These are phyloP conservation scores for Chaetomiaceae sp. DNA, from an alignment of 2,329 filamentous ascomycete genomes.

Conservation along the genomic window DNA sequence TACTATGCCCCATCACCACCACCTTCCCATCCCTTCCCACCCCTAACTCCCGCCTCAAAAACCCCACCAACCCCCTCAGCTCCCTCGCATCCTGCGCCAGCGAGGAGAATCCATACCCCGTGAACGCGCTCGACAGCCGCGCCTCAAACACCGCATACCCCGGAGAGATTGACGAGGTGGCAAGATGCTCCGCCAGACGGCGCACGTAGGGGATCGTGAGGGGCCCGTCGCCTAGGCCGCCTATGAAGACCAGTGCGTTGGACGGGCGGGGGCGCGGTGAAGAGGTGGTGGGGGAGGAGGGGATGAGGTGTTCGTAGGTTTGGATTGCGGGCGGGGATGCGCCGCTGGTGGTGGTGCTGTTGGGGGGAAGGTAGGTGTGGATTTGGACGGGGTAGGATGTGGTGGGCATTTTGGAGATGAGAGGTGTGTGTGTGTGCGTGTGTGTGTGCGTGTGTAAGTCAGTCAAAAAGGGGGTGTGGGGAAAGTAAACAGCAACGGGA, in stretches of 20 bases:
- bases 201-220: slow-evolving; percentile 57
- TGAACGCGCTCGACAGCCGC: slow-evolving; percentile 50
- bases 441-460: too few relatives aligned
- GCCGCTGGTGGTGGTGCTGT: background rate
- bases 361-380: slow-evolving; percentile 6
- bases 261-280: slow-evolving; percentile 22
- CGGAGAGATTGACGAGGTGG: slow-evolving; percentile 34
- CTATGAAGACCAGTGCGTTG: slow-evolving; percentile 66
- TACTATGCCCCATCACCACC: slow-evolving; percentile 55
- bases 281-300: slow-evolving; percentile 25
- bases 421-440: too few relatives aligned
- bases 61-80: slow-evolving; percentile 48
- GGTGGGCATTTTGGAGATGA: too few relatives aligned
- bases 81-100: slow-evolving; percentile 51
- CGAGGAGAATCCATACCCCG: slow-evolving; percentile 46
- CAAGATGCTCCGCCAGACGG: slow-evolving; percentile 41
- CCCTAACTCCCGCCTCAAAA: slow-evolving; percentile 45
- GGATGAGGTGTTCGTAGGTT: slow-evolving; percentile 17
- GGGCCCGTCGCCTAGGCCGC: slow-evolving; percentile 65
- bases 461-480: too few relatives aligned
- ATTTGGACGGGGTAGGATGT: slow-evolving; percentile 10
- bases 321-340: background rate
- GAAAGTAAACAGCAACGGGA: too few relatives aligned
- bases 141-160: slow-evolving; percentile 53
- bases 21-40: slow-evolving; percentile 48